phyloP scores from a whole-genome alignment of 805 yeast genomes.

The Lipomyces lipofer region DNA sequence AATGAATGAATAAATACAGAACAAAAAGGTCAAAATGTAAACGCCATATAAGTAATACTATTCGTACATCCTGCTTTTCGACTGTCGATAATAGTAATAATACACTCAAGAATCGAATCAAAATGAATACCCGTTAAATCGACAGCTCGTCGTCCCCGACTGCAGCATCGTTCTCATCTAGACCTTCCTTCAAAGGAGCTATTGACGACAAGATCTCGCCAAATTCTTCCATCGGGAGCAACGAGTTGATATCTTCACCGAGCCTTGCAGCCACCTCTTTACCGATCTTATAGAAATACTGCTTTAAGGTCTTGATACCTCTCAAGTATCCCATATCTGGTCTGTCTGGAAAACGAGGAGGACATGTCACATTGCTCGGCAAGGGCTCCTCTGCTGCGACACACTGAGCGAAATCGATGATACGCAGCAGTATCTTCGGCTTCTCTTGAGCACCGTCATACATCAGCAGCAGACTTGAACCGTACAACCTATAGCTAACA shows the following conservation, averaged over 20 bases:
- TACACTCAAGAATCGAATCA: too few relatives aligned
- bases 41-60: neutral
- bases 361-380: slow-evolving; percentile 48
- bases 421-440: slow-evolving; percentile 50
- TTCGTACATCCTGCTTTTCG: too few relatives aligned
- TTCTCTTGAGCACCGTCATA: slow-evolving; percentile 63
- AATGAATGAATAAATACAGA: neutral
- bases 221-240: neutral
- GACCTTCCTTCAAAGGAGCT: too few relatives aligned
- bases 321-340: slow-evolving; percentile 84
- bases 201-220: too few relatives aligned
- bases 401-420: slow-evolving; percentile 95
- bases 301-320: slow-evolving; percentile 73
- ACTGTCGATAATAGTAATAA: neutral
- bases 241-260: neutral
- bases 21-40: too few relatives aligned
- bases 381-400: slow-evolving; percentile 61
- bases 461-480: slow-evolving; percentile 83
- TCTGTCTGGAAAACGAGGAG: slow-evolving; percentile 63
- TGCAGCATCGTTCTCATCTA: too few relatives aligned
- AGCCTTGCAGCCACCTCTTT: slow-evolving; percentile 35
- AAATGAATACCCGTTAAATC: too few relatives aligned
- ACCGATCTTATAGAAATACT: slow-evolving; percentile 65
- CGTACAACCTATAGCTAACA: slow-evolving; percentile 83
- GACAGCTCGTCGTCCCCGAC: too few relatives aligned